A percentile compares a stretch with the other conserved stretches of the same genome.
Conservation (phyloP, 352 stramenopile species). For the Phytophthora palmivora region DNA sequence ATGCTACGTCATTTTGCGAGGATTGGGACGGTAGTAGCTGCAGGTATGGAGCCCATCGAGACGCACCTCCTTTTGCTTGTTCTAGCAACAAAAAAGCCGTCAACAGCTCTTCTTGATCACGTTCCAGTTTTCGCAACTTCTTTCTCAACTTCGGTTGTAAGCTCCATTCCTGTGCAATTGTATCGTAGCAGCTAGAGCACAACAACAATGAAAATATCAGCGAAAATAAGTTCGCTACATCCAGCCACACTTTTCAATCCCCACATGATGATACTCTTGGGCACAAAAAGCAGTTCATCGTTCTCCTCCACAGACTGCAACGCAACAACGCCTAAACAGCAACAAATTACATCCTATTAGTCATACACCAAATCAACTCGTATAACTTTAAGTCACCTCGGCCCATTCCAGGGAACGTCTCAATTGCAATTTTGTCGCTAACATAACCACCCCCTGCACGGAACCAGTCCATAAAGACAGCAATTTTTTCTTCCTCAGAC, state of each 20-base stretch:
- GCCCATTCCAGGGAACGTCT: conserved; percentile 45
- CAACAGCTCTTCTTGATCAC: conserved; percentile 58
- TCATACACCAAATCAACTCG: background rate
- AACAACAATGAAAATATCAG: conserved; percentile 1
- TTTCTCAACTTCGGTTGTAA: conserved; percentile 29
- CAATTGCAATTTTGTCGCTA: conserved; percentile 33
- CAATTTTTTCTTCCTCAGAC: conserved; percentile 6
- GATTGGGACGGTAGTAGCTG: conserved; percentile 46
- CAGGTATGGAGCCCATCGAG: conserved; percentile 65
- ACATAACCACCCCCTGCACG: conserved; percentile 7
- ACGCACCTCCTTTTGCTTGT: conserved; percentile 43
- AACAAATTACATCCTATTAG: too few relatives aligned
- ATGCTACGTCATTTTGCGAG: conserved; percentile 13
- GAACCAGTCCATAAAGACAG: too few relatives aligned
- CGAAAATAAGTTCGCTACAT: background rate
- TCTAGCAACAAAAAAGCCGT: conserved; percentile 73
- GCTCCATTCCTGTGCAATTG: conserved; percentile 34
- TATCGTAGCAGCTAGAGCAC: conserved; percentile 45
- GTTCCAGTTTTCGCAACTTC: conserved; percentile 45
- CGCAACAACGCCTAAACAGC: conserved; percentile 39
- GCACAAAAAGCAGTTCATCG: conserved; percentile 51
- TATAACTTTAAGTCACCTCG: conserved; percentile 29
- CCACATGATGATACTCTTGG: conserved; percentile 56
- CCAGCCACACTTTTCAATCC: too few relatives aligned
- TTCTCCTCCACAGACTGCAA: conserved; percentile 34